A percentile compares a stretch with the other conserved stretches of the same genome.
Evolutionary conservation across 257 asterid genomes (phyloP).

Genomic region (Paraleonurus japonicus): DNA sequence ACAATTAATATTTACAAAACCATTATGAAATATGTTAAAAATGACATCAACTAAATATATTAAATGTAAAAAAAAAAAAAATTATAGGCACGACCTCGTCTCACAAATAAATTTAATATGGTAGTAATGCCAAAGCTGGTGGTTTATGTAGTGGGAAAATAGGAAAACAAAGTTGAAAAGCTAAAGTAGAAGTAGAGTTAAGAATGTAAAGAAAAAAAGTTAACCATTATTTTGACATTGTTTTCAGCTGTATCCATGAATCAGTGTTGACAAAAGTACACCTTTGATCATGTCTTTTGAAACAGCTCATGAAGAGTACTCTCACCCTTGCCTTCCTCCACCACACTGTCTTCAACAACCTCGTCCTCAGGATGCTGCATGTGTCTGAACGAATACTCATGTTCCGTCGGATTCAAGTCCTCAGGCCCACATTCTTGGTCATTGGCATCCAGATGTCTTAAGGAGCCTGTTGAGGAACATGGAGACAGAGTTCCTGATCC

Average conservation of each 20-base stretch:
- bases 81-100: too few species aligned
- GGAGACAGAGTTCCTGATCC: constrained; percentile 70
- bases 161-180: too few species aligned
- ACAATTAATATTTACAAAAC: too few species aligned
- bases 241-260: background rate
- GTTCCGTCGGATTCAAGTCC: constrained; percentile 21
- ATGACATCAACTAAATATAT: too few species aligned
- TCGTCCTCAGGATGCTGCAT: constrained; percentile 25
- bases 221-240: background rate
- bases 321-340: constrained; percentile 35
- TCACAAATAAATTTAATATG: too few species aligned
- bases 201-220: background rate
- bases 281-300: constrained; percentile 37
- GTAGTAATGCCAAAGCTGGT: too few species aligned
- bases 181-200: background rate
- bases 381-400: constrained; percentile 32
- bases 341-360: constrained; percentile 21
- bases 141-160: too few species aligned
- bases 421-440: constrained; percentile 29
- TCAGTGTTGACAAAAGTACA: background rate
- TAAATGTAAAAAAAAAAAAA: too few species aligned
- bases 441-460: constrained; percentile 31
- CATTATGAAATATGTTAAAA: too few species aligned
- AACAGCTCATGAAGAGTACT: constrained; percentile 53
- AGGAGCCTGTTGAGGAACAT: constrained; percentile 53